Evolutionary conservation across 2,329 filamentous ascomycete species (phyloP), one percentile per base, ranked within the genome.

Genomic region (Fusarium citri): DNA sequence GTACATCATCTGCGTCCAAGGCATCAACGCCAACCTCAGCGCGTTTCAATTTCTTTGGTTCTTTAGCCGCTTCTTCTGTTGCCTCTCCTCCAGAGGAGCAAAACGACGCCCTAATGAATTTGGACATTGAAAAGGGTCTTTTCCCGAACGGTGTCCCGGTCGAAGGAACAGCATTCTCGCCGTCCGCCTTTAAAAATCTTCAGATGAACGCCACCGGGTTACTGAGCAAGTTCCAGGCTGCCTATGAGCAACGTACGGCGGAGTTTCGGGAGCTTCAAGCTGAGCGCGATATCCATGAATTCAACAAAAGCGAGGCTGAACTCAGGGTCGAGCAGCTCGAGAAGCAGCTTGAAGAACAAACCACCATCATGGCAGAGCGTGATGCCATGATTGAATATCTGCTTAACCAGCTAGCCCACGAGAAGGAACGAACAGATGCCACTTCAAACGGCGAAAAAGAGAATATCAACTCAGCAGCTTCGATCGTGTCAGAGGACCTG

Each of bases 311-410:
- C 50, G 88, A 90, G 73, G 82, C 85, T 20, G 82, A 86, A 56
- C 85, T 83, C 8, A 82, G 87, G 5, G 82, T 84, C 9, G 78
- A 82, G 22, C 84, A 87, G 71, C 81, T 91, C 42, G 88, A 87
- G 76, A 81, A 83, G 70, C 88, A 91, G 75, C 81, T 91, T 1
- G 86, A 90, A 68, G 85, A 84, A 49, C 87, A 91, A 82, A 85
- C 86, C 3, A 78, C 76, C 18, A 83, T 83, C 69, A 85, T 85
- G 1, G 80, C 82, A 5, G 85, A 88, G 71, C 86, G 88, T 66
- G 87, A 91, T 70, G 70, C 78, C 9, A 80, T 80, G 4, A 86
- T 88, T 74, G 80, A 81, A 48, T 78, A 83, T 28, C 76, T 88
- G n/a, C 78, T 85, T 43, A 80, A 80, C n/a, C 84, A 86, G 60